Evolutionary conservation across 257 asterid species (phyloP), one percentile per base, ranked within the genome.

Genomic region (Nicotiana obtusifolia): DNA sequence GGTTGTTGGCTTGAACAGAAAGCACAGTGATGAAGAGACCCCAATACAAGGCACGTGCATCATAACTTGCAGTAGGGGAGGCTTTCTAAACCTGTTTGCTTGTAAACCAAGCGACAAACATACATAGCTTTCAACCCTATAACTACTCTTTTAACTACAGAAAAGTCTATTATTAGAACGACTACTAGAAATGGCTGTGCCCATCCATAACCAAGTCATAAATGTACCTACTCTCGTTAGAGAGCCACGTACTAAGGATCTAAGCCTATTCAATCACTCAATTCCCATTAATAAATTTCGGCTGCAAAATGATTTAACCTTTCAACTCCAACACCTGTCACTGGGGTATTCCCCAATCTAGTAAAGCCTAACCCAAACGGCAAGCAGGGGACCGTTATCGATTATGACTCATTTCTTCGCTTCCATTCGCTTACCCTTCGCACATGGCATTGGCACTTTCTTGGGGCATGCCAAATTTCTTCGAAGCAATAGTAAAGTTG

Each of bases 31-130:
- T 37, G 47, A 37, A 26, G 81, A 81, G 80, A 8, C 22, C 81
- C 76, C 87, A 78, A 53, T 22, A 54, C 84, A 62, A 54, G 87
- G 84, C 89, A 85, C 84, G 88, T 83, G 86, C 52, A 56, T 26
- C 26, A 80, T 67, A 28, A 76, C 53, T 68, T 64, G 61, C 20
- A 11, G n/a, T 35, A 61, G 73, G 47, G 52, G 64, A 37, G 24
- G 10, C 44, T 37, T 37, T 37, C 44, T 37, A 37, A 37, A 60
- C 61, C 41, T 13, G 59, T 41, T 91, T 86, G 94, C 94, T 89
- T 89, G 84, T 82, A 68, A 90, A 85, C 84, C 86, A 90, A 91
- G 89, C 82, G 83, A 86, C 82, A 80, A 82, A 67, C 47, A 41
- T 11, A 41, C 47, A 41, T 2, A 41, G 11, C 47, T 41, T 20